Conservation (phyloP, 2,329 filamentous ascomycete genomes). For the Calonectria multiphialidica region DNA sequence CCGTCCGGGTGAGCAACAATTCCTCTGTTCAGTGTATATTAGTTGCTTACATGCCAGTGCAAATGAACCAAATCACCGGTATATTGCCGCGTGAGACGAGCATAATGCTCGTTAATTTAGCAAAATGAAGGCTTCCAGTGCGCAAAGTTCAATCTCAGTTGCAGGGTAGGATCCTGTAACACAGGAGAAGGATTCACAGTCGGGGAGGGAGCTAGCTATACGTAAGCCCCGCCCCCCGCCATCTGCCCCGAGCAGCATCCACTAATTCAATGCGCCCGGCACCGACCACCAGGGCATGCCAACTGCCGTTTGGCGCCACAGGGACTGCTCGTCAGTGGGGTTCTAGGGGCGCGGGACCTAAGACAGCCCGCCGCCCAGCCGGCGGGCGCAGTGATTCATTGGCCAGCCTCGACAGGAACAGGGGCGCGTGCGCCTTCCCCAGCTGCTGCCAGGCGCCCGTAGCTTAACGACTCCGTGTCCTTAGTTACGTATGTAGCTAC, state of each 20-base stretch:
- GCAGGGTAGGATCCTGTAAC: neutral
- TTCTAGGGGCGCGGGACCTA: conserved; percentile 1
- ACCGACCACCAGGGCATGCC: neutral
- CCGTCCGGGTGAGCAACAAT: neutral
- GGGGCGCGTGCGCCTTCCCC: neutral
- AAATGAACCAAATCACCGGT: neutral
- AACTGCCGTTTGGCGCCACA: neutral
- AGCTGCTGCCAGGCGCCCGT: conserved; percentile 2
- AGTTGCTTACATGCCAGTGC: neutral
- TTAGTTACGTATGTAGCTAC: conserved; percentile 14
- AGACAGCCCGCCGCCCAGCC: neutral
- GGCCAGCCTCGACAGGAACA: conserved; percentile 1
- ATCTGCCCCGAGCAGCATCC: neutral
- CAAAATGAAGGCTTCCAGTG: neutral
- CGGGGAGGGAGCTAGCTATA: too few relatives aligned
- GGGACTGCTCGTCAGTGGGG: neutral
- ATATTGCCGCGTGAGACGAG: neutral
- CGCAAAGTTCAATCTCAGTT: neutral
- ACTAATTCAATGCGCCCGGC: neutral
- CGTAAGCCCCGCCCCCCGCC: neutral
- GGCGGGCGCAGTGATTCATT: conserved; percentile 13
- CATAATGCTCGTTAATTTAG: neutral
- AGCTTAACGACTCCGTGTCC: conserved; percentile 21
- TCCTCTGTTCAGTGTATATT: neutral
- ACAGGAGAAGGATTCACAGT: neutral